Conservation (phyloP, 1,284 basidiomycete genomes). For the Pulchroboletus neoregius region DNA sequence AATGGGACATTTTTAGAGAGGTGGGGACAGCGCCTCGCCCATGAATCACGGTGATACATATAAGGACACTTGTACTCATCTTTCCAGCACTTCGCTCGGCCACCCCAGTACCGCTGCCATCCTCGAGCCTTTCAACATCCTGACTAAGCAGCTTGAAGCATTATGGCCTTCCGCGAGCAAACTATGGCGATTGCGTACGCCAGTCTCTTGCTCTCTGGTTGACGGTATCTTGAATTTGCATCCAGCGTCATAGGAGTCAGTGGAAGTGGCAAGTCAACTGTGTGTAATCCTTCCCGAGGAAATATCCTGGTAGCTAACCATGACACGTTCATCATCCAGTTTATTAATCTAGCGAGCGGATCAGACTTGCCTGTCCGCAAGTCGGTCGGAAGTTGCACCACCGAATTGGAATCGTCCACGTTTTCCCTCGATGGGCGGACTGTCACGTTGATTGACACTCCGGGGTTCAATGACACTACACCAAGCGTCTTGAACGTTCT, state of each 20-base stretch:
- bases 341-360: slow-evolving; percentile 34
- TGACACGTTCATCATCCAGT: slow-evolving; percentile 16
- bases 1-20: slow-evolving; percentile 1
- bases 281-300: slow-evolving; percentile 17
- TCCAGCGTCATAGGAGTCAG: slow-evolving; percentile 40
- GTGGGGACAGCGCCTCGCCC: slow-evolving; percentile 9
- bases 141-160: slow-evolving; percentile 4
- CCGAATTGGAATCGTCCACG: slow-evolving; percentile 20
- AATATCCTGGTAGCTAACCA: slow-evolving; percentile 1
- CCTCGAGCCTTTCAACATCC: background rate
- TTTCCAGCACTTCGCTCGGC: slow-evolving; percentile 2
- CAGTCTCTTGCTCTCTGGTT: background rate
- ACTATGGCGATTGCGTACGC: slow-evolving; percentile 27
- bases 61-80: slow-evolving; percentile 12
- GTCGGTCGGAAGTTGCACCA: slow-evolving; percentile 23
- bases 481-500: slow-evolving; percentile 33
- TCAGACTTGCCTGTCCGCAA: slow-evolving; percentile 22
- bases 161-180: slow-evolving; percentile 14
- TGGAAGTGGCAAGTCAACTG: slow-evolving; percentile 41
- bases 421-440: slow-evolving; percentile 23
- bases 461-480: slow-evolving; percentile 36
- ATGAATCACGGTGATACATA: slow-evolving; percentile 18
- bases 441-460: slow-evolving; percentile 35
- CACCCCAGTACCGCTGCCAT: background rate
- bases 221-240: slow-evolving; percentile 3